Base-by-base conservation (phyloP, 148 eudicot species). In the Camellia lanceoleosa region DNA sequence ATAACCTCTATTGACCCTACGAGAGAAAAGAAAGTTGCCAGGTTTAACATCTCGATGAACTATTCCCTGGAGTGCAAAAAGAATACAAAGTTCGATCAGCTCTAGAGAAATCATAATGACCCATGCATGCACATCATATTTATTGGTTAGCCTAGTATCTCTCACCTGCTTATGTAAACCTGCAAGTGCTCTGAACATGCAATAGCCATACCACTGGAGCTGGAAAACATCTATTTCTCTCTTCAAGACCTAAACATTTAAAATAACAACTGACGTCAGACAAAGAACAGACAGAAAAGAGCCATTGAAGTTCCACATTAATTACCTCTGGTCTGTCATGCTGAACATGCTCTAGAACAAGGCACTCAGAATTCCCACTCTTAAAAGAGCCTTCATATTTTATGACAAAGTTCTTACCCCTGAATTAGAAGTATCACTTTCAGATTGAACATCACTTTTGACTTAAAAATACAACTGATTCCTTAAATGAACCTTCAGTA, bases 11-110 rank as follows among this genome's bases (percentile, higher is more conserved):
- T 76, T 79, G 81, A 70, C 75, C 80, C 88, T 91, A 51, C 94
- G 81, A 68, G 93, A 92, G 80, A 92, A 96, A 69, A 96, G 89
- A 77, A 96, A 96, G 84, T 96, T 96, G 42, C 99, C 99, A 64
- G 99, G 99, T 84, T 96, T 96, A 81, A 96, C 88, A 85, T 96
- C 99, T 85, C 99, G 89, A 80, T 96, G 99, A 83, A 90, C 90
- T 80, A 93, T 70, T 46, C 91, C 98, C 99, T 97, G 91, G 84
- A 80, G 64, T 30, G 70, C 72, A 60, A 78, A 62, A 51, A 49
- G 14, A 73, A 18, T 20, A 68, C 15, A 71, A 70, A n/a, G 73
- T 49, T 68, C 41, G 42, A 78, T 78, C 67, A 47, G 44, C 19
- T 65, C 78, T 16, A 6, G 68, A 78, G 51, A 13, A 75, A 42